phyloP scores from a whole-genome alignment of 768 basidiomycete genomes.

The Tricholoma flavovirens region DNA sequence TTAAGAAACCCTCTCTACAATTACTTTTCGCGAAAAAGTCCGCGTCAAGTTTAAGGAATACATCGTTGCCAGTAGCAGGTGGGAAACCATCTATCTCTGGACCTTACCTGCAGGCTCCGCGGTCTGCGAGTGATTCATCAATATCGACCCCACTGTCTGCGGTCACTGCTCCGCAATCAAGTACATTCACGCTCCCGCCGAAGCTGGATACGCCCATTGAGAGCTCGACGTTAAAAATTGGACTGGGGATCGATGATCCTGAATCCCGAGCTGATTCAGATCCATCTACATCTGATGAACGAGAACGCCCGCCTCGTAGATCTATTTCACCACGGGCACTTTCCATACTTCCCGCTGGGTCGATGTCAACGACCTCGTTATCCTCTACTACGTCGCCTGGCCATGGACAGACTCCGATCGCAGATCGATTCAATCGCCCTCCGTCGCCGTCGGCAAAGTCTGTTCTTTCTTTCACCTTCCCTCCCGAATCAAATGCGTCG shows the following conservation, averaged over 20 bases:
- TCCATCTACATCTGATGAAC: constrained; percentile 5
- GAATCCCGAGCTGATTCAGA: constrained; percentile 19
- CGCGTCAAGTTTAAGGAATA: constrained; percentile 35
- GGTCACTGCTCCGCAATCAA: constrained; percentile 53
- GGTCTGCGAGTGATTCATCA: constrained; percentile 43
- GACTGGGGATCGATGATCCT: constrained; percentile 28
- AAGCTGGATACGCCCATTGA: constrained; percentile 60
- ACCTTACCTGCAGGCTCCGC: constrained; percentile 26
- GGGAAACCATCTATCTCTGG: constrained; percentile 25
- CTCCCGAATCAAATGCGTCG: constrained; percentile 6
- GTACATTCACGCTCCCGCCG: constrained; percentile 44
- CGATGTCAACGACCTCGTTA: constrained; percentile 6
- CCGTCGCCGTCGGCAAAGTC: constrained; percentile 20
- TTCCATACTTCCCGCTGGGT: neutral
- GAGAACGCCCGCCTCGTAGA: neutral
- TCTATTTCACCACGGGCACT: neutral
- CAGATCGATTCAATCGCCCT: constrained; percentile 25
- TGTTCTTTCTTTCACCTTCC: constrained; percentile 10
- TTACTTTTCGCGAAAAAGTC: constrained; percentile 65
- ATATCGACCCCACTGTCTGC: constrained; percentile 48
- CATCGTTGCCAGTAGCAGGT: constrained; percentile 11
- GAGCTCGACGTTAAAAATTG: constrained; percentile 41
- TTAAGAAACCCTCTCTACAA: constrained; percentile 67
- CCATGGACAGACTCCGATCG: constrained; percentile 29
- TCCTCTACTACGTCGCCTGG: constrained; percentile 8